phyloP scores from a whole-genome alignment of 2,329 filamentous ascomycete genomes.

The Monilinia fructigena region DNA sequence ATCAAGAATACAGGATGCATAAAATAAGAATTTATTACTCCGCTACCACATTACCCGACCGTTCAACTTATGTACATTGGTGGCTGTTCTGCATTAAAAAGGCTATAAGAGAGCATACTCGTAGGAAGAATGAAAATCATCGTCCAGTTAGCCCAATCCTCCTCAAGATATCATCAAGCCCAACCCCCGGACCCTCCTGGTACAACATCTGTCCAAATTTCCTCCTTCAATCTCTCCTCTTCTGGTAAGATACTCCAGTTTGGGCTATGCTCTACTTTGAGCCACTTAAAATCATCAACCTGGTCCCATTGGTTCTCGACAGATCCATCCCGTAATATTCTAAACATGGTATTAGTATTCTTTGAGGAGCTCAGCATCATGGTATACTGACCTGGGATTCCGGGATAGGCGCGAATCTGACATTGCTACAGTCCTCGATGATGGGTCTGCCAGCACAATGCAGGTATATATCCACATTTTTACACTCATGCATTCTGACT shows the following conservation, averaged over 20 bases:
- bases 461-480: conserved; percentile 79
- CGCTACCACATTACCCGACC: conserved; percentile 7
- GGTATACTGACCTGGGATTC: conserved; percentile 59
- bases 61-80: neutral
- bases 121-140: conserved; percentile 5
- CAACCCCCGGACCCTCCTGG: conserved; percentile 61
- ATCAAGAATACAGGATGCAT: neutral
- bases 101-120: neutral
- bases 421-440: conserved; percentile 79
- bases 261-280: conserved; percentile 80
- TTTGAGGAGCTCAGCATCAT: neutral
- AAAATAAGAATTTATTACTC: conserved; percentile 4
- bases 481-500: conserved; percentile 87
- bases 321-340: conserved; percentile 33
- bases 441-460: conserved; percentile 82
- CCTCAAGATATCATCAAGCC: conserved; percentile 64
- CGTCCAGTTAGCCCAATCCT: conserved; percentile 44
- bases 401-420: conserved; percentile 79
- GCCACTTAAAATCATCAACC: conserved; percentile 97
- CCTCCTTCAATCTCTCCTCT: conserved; percentile 56
- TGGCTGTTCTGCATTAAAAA: neutral
- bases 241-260: conserved; percentile 76
- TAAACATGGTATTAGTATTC: conserved; percentile 27
- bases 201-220: conserved; percentile 68
- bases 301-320: conserved; percentile 76